Evolutionary conservation across 768 basidiomycete genomes (phyloP).

Genomic region (Rhodotorula kratochvilovae): DNA sequence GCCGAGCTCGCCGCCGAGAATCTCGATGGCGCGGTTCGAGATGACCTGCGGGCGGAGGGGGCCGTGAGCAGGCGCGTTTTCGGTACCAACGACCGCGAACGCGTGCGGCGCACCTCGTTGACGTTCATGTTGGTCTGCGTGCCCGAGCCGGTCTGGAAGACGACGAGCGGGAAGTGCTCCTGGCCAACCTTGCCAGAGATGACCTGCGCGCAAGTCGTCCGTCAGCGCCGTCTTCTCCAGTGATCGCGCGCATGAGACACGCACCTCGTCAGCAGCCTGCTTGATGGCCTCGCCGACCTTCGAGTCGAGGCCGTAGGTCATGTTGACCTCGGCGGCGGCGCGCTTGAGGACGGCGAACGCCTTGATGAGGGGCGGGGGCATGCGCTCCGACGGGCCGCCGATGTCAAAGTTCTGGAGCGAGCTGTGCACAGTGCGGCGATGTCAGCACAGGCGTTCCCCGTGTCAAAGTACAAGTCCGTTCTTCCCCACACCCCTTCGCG

Average conservation of each 20-base stretch:
- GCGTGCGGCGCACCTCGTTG: slow-evolving; percentile 65
- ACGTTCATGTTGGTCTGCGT: slow-evolving; percentile 99
- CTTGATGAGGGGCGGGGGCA: slow-evolving; percentile 92
- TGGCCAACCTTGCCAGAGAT: slow-evolving; percentile 84
- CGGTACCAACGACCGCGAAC: too few relatives aligned
- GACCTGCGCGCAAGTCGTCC: slow-evolving; percentile 56
- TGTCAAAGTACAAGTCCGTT: not conserved
- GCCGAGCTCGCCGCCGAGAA: slow-evolving; percentile 89
- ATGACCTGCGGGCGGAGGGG: slow-evolving; percentile 62
- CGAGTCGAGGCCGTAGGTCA: slow-evolving; percentile 80
- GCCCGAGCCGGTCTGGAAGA: slow-evolving; percentile 98
- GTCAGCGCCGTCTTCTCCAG: not conserved
- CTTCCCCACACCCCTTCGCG: not conserved
- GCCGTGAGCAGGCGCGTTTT: too few relatives aligned
- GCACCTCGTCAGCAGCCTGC: slow-evolving; percentile 85
- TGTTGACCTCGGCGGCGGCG: slow-evolving; percentile 86
- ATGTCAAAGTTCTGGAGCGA: slow-evolving; percentile 98
- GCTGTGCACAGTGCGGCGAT: slow-evolving; percentile 49
- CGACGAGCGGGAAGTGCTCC: slow-evolving; percentile 95
- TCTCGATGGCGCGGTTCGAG: slow-evolving; percentile 94
- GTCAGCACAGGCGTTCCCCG: too few relatives aligned
- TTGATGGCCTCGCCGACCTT: slow-evolving; percentile 84
- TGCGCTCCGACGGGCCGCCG: slow-evolving; percentile 85
- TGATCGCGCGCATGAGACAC: slow-evolving; percentile 27
- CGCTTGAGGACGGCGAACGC: slow-evolving; percentile 98